Conservation (phyloP, 129 eudicot genomes). For the Helianthus tuberosus region DNA sequence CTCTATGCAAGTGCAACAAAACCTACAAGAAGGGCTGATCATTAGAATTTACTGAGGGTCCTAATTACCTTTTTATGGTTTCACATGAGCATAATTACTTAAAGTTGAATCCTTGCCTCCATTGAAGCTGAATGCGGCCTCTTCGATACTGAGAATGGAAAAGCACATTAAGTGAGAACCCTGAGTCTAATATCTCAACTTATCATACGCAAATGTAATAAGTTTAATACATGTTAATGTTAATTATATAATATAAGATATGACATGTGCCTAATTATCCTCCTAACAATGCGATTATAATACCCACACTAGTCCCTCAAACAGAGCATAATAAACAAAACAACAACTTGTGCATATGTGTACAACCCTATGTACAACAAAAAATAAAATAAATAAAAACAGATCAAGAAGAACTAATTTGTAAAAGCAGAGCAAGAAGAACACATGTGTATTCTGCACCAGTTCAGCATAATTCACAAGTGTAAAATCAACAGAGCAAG, state of each 20-base stretch:
- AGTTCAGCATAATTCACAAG: too few relatives aligned
- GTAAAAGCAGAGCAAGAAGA: too few relatives aligned
- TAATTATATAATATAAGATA: background rate
- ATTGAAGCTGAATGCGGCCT: conserved; percentile 95
- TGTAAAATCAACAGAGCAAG: too few relatives aligned
- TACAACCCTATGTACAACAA: too few relatives aligned
- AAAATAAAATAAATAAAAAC: too few relatives aligned
- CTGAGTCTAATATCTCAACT: conserved; percentile 12
- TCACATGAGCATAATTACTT: conserved; percentile 38
- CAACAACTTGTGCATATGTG: too few relatives aligned
- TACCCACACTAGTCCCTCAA: too few relatives aligned
- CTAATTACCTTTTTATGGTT: background rate
- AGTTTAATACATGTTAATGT: background rate
- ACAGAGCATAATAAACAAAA: too few relatives aligned
- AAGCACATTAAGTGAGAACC: conserved; percentile 5
- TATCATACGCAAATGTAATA: conserved; percentile 1
- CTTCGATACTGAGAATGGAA: conserved; percentile 65
- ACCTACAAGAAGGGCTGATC: too few relatives aligned
- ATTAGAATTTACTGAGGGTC: conserved; percentile 1
- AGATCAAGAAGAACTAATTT: too few relatives aligned
- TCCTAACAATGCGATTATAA: background rate
- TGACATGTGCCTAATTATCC: background rate
- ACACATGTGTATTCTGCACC: too few relatives aligned
- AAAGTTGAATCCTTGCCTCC: conserved; percentile 99
- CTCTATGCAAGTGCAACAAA: too few relatives aligned